Base-by-base conservation (phyloP, 2,329 filamentous ascomycete genomes). In the Diplodia mutila region DNA sequence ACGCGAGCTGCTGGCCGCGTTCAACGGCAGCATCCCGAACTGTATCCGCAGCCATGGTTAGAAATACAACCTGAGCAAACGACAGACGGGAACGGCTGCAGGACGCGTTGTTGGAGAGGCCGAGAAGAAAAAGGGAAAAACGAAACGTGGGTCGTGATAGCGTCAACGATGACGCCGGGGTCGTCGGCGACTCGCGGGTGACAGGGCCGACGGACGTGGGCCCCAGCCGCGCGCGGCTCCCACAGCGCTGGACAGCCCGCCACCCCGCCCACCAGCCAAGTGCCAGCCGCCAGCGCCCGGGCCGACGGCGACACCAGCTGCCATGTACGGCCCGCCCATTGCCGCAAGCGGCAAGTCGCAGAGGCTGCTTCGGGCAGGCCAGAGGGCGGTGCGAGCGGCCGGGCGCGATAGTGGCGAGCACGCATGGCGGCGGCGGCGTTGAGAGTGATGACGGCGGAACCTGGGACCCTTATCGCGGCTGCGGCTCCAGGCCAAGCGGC, bases 1-100 rank as follows among this genome's bases (percentile, higher is more conserved):
- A 73, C 65, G 77, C 72, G 61, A 79, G 70, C 69, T 72, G 29
- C 32, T 21, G 54, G 65, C 65, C 65, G 29, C 53, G 23, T 9
- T 29, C 4, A 42, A 61, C 48, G 46, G 54, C 52, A n/a, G 21
- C 23, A 18, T 59, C 25, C 11, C 27, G 59, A 27, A 63, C 5
- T 39, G 48, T 25, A 18, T 18, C 18, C 21, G 53, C 27, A 3
- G 53, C 27, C 64, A 66, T 66, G 52, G 16, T 16, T 3, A 3
- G 6, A 1, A n/a, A 7, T 14, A 16, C 6, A 25, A 21, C 37
- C 51, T 5, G 7, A 49, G 16, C 29, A 11, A 32, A 57, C 42
- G 53, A 37, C 9, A 29, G 65, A 39, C 23, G 6, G 42, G 12
- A 49, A 37, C 42, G 42, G 42, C n/a, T 21, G 18, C 16, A 18